Percentiles rank a stretch among this genome's conserved stretches.
Conservation (phyloP, 352 stramenopile species). For the Pythium folliculosum region DNA sequence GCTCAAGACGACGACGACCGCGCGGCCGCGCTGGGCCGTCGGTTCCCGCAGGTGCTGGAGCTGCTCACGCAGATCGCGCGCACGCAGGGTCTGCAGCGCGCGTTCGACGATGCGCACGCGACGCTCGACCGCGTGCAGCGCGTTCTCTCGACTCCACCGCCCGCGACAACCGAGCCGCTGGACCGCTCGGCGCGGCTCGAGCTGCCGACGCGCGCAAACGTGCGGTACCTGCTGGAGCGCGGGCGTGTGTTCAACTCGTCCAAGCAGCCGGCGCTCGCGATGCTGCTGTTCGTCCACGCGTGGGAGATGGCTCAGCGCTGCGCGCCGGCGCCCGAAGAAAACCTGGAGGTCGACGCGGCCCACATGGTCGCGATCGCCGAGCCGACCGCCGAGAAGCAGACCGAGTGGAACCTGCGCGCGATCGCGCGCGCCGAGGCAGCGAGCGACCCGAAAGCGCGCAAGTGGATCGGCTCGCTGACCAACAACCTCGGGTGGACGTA, state of each 20-base stretch:
- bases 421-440: constrained; percentile 13
- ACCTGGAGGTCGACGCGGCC: constrained; percentile 26
- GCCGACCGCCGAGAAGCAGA: constrained; percentile 5
- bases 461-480: constrained; percentile 28
- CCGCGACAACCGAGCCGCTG: neutral
- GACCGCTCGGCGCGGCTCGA: neutral
- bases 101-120: constrained; percentile 26
- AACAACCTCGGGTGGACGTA: constrained; percentile 37
- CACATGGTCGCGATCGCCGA: constrained; percentile 34
- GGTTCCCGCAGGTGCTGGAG: constrained; percentile 12
- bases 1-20: neutral
- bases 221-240: constrained; percentile 30
- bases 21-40: neutral
- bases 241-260: constrained; percentile 31
- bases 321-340: constrained; percentile 12
- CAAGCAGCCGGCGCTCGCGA: constrained; percentile 15
- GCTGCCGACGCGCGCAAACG: constrained; percentile 11
- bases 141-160: neutral
- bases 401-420: constrained; percentile 22
- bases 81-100: constrained; percentile 24
- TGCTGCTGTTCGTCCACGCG: constrained; percentile 23
- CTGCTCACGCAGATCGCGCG: constrained; percentile 32
- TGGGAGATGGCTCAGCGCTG: constrained; percentile 13
- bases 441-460: constrained; percentile 19
- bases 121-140: constrained; percentile 23